Conservation (phyloP, 768 basidiomycete genomes). For the Phlebiopsis flavidoalba region DNA sequence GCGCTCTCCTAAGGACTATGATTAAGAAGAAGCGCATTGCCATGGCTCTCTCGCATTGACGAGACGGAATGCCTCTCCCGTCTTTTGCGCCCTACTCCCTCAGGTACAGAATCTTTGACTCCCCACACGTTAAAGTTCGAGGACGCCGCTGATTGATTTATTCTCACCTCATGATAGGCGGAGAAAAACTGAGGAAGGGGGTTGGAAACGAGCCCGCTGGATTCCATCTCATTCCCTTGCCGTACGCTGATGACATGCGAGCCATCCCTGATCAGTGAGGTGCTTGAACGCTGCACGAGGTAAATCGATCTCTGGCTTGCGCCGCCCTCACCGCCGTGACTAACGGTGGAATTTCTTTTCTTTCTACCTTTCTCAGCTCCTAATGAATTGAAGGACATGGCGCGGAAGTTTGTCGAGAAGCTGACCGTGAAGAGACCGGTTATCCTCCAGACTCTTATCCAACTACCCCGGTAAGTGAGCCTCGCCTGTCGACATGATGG, state of each 20-base stretch:
- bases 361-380: slow-evolving; percentile 43
- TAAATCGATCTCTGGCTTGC: slow-evolving; percentile 20
- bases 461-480: slow-evolving; percentile 76
- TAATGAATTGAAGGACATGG: slow-evolving; percentile 60
- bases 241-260: slow-evolving; percentile 93
- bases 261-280: slow-evolving; percentile 65
- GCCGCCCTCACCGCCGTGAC: neutral
- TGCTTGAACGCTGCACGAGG: slow-evolving; percentile 50
- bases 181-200: slow-evolving; percentile 66
- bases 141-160: slow-evolving; percentile 2
- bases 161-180: slow-evolving; percentile 36
- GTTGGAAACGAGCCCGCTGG: slow-evolving; percentile 84
- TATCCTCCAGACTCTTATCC: slow-evolving; percentile 90
- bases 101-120: slow-evolving; percentile 46
- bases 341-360: slow-evolving; percentile 4
- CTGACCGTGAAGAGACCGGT: slow-evolving; percentile 58
- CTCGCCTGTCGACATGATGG: neutral
- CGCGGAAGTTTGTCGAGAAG: slow-evolving; percentile 72
- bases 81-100: slow-evolving; percentile 82
- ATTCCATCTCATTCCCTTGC: slow-evolving; percentile 89
- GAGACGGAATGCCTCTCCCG: slow-evolving; percentile 67
- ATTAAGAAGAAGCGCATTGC: slow-evolving; percentile 77
- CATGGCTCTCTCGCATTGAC: slow-evolving; percentile 62
- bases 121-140: neutral
- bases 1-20: slow-evolving; percentile 80